phyloP scores from a whole-genome alignment of 768 basidiomycete genomes.

The Rhizopogon vinicolor region DNA sequence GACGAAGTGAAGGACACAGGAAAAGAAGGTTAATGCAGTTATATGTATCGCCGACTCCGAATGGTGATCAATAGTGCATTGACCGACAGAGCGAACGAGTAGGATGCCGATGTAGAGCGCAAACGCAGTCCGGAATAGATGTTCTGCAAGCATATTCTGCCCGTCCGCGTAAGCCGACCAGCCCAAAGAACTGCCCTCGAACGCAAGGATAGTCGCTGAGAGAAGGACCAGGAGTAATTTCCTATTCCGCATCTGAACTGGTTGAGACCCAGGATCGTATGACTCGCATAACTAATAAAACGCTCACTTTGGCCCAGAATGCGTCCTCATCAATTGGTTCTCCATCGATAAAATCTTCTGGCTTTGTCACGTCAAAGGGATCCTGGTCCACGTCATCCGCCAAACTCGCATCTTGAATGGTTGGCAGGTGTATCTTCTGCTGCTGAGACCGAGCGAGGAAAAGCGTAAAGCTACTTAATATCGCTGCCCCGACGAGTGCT shows the following conservation, averaged over 20 bases:
- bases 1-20: slow-evolving; percentile 37
- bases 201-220: slow-evolving; percentile 39
- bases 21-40: slow-evolving; percentile 46
- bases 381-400: slow-evolving; percentile 28
- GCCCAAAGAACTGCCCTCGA: slow-evolving; percentile 53
- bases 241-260: slow-evolving; percentile 15
- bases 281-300: neutral
- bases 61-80: slow-evolving; percentile 32
- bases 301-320: slow-evolving; percentile 55
- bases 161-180: slow-evolving; percentile 32
- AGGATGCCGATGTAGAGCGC: slow-evolving; percentile 58
- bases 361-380: slow-evolving; percentile 68
- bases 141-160: slow-evolving; percentile 26
- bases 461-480: slow-evolving; percentile 41
- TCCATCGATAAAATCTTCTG: slow-evolving; percentile 66
- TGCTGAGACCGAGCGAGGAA: slow-evolving; percentile 36
- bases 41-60: slow-evolving; percentile 61
- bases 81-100: slow-evolving; percentile 43
- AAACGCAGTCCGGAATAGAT: slow-evolving; percentile 26
- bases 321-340: slow-evolving; percentile 53
- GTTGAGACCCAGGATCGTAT: neutral
- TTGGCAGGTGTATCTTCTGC: slow-evolving; percentile 50
- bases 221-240: slow-evolving; percentile 50
- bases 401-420: slow-evolving; percentile 17
- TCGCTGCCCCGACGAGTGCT: slow-evolving; percentile 37